These are phyloP conservation scores for Venturia oleaginea DNA, from an alignment of 2,329 filamentous ascomycete species.

Conservation along the genomic window DNA sequence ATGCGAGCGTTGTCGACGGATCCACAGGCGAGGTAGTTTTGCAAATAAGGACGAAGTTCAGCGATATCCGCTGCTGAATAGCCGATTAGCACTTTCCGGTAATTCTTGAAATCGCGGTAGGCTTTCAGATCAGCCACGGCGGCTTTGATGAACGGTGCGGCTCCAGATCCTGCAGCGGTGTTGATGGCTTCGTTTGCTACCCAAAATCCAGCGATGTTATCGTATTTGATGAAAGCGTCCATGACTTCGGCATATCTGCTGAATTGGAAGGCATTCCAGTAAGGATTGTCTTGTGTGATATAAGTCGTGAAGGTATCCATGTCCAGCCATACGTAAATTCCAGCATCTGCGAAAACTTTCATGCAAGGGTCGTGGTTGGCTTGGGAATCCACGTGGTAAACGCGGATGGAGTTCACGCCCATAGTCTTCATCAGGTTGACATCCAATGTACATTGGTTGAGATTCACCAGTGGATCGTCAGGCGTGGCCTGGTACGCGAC, in stretches of 20 bases:
- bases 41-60: conserved; percentile 53
- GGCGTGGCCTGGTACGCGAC: conserved; percentile 20
- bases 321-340: conserved; percentile 78
- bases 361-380: conserved; percentile 72
- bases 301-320: conserved; percentile 66
- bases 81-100: conserved; percentile 72
- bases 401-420: conserved; percentile 74
- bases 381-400: conserved; percentile 72
- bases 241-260: conserved; percentile 60
- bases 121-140: conserved; percentile 74
- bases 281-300: conserved; percentile 51
- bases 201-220: conserved; percentile 77
- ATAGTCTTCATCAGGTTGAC: conserved; percentile 70
- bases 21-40: conserved; percentile 76
- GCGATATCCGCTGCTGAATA: conserved; percentile 86
- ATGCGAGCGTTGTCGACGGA: conserved; percentile 61
- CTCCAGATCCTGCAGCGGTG: conserved; percentile 41
- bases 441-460: conserved; percentile 67
- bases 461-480: conserved; percentile 67
- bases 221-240: conserved; percentile 65
- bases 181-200: conserved; percentile 81
- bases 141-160: conserved; percentile 76
- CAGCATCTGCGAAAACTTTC: conserved; percentile 65
- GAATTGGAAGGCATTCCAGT: conserved; percentile 66
- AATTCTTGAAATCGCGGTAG: conserved; percentile 64